phyloP scores from a whole-genome alignment of 2,329 filamentous ascomycete species.

The Didymellaceae sp. region DNA sequence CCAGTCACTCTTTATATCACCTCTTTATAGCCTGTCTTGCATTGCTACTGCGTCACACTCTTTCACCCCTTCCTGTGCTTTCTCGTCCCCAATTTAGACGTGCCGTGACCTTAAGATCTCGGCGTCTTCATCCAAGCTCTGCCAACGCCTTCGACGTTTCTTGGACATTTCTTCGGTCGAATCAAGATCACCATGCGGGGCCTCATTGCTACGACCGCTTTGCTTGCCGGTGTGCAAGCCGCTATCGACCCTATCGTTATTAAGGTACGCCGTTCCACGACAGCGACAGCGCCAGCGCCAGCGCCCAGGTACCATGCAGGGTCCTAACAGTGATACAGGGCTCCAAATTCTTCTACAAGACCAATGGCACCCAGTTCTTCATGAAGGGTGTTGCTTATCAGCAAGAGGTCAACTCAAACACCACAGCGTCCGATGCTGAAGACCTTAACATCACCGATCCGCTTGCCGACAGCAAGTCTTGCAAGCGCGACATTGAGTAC shows the following conservation, averaged over 20 bases:
- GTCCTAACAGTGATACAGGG: constrained; percentile 57
- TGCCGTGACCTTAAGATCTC: constrained; percentile 25
- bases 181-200: constrained; percentile 60
- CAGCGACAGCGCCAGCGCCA: no score
- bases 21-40: constrained; percentile 28
- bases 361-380: constrained; percentile 79
- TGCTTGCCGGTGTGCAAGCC: constrained; percentile 60
- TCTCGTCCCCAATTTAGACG: constrained; percentile 22
- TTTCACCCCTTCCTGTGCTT: constrained; percentile 21
- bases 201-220: constrained; percentile 58
- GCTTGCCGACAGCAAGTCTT: constrained; percentile 72
- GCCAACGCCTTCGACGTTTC: constrained; percentile 34
- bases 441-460: constrained; percentile 75
- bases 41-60: constrained; percentile 36
- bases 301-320: constrained; percentile 3
- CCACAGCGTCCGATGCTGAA: constrained; percentile 59
- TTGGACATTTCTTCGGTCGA: constrained; percentile 31
- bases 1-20: constrained; percentile 39
- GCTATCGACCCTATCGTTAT: constrained; percentile 69
- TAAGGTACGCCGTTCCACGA: constrained; percentile 62
- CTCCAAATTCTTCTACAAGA: constrained; percentile 88
- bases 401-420: constrained; percentile 66
- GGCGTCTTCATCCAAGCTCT: constrained; percentile 34
- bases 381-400: constrained; percentile 97
- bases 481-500: constrained; percentile 85